Conservation (phyloP, 495 filamentous ascomycete species). For the Podospora tetraspora region DNA sequence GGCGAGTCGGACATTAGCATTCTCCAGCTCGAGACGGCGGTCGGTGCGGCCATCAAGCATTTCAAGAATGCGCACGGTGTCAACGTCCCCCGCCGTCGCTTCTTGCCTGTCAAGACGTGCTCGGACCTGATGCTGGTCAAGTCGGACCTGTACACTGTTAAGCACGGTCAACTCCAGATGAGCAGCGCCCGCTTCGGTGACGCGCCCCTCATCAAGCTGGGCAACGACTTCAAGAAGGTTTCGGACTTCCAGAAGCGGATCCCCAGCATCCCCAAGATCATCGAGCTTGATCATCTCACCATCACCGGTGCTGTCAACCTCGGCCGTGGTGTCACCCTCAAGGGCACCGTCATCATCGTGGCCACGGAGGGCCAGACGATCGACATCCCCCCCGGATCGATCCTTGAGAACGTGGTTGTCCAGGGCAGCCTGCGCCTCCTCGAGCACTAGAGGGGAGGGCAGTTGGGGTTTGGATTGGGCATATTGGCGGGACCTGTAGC, state of each 20-base stretch:
- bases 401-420: slow-evolving; percentile 98
- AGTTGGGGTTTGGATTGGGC: background rate
- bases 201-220: slow-evolving; percentile 99
- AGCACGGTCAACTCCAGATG: slow-evolving; percentile 97
- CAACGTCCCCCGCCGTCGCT: slow-evolving; percentile 94
- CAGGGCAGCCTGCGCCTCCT: slow-evolving; percentile 94
- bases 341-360: slow-evolving; percentile 99
- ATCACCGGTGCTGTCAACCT: slow-evolving; percentile 96
- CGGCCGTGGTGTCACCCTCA: slow-evolving; percentile 87
- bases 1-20: slow-evolving; percentile 97
- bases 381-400: slow-evolving; percentile 91
- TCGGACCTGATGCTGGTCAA: slow-evolving; percentile 99
- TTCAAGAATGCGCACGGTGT: slow-evolving; percentile 98
- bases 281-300: slow-evolving; percentile 96
- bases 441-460: slow-evolving; percentile 62
- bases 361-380: slow-evolving; percentile 97
- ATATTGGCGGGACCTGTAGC: background rate
- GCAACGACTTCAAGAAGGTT: slow-evolving; percentile 99
- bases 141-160: slow-evolving; percentile 98
- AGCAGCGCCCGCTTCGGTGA: slow-evolving; percentile 94
- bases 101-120: slow-evolving; percentile 99
- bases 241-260: slow-evolving; percentile 99
- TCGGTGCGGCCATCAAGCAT: slow-evolving; percentile 97
- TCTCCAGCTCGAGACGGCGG: slow-evolving; percentile 96
- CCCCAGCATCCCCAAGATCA: slow-evolving; percentile 90